Conservation (phyloP, 306 rosid genomes). For the Cicer yamashitae region DNA sequence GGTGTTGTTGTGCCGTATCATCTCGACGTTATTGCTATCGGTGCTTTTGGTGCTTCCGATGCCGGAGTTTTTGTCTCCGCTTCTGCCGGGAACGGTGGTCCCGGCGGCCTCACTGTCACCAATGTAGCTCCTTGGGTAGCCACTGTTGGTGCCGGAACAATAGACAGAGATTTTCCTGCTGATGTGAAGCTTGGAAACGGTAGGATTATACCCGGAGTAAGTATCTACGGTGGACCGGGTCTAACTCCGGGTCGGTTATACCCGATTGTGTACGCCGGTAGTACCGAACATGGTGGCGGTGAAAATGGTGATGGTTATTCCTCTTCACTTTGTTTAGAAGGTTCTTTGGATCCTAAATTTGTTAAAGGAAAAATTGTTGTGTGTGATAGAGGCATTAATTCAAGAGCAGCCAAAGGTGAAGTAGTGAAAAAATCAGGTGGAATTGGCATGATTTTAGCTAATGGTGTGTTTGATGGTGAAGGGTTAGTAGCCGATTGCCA, state of each 20-base stretch:
- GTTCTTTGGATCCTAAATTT: slow-evolving; percentile 65
- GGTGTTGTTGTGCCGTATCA: slow-evolving; percentile 89
- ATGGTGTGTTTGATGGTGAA: slow-evolving; percentile 88
- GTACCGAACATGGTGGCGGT: slow-evolving; percentile 49
- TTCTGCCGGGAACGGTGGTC: slow-evolving; percentile 90
- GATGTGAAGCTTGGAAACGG: slow-evolving; percentile 83
- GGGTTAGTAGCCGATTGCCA: slow-evolving; percentile 93
- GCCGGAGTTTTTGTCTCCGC: slow-evolving; percentile 80
- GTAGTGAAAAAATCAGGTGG: slow-evolving; percentile 88
- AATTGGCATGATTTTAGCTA: slow-evolving; percentile 81
- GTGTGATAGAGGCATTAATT: slow-evolving; percentile 87
- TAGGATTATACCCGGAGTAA: slow-evolving; percentile 57
- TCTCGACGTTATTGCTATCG: slow-evolving; percentile 81
- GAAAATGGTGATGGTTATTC: slow-evolving; percentile 80
- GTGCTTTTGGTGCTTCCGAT: slow-evolving; percentile 65
- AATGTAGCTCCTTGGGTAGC: slow-evolving; percentile 94
- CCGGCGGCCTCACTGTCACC: slow-evolving; percentile 81
- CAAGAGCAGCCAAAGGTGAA: slow-evolving; percentile 85
- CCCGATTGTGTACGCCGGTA: slow-evolving; percentile 74
- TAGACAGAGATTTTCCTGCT: slow-evolving; percentile 87
- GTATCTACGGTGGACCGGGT: slow-evolving; percentile 84
- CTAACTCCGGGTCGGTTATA: slow-evolving; percentile 69
- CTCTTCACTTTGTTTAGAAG: slow-evolving; percentile 79
- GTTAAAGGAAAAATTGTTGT: slow-evolving; percentile 79
- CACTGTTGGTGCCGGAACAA: slow-evolving; percentile 92